Conservation (phyloP, 2,329 filamentous ascomycete species). For the Gyromitra esculenta region DNA sequence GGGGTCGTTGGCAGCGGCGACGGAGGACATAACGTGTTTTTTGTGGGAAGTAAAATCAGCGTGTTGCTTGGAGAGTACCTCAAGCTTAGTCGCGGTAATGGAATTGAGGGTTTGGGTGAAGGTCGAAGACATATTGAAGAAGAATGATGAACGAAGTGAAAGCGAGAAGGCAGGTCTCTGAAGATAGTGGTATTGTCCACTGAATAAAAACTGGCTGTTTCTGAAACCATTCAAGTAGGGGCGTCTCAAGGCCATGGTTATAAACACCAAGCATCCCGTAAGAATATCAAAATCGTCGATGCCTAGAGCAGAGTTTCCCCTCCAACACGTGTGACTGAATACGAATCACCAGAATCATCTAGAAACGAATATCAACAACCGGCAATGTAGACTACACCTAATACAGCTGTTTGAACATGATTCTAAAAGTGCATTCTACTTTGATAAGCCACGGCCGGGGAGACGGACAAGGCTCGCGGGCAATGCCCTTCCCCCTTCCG, state of each 20-base stretch:
- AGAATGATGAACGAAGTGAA: background rate
- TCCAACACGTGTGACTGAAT: background rate
- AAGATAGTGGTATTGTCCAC: background rate
- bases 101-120: conserved; percentile 67
- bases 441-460: too few species aligned
- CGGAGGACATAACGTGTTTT: conserved; percentile 60
- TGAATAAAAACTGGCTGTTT: too few species aligned
- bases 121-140: conserved; percentile 51
- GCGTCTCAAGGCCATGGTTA: too few species aligned
- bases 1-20: conserved; percentile 56
- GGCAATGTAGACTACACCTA: background rate
- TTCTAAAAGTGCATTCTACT: too few species aligned
- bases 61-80: conserved; percentile 67
- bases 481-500: background rate
- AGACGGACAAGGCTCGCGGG: too few species aligned
- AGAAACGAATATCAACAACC: background rate
- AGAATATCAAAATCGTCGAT: too few species aligned
- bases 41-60: conserved; percentile 65
- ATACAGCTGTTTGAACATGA: too few species aligned
- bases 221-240: too few species aligned
- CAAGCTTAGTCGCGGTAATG: conserved; percentile 68
- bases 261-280: too few species aligned
- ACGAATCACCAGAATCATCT: background rate
- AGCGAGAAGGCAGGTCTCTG: background rate
- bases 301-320: background rate